A percentile compares a stretch with the other conserved stretches of the same genome.
phyloP scores from a whole-genome alignment of 2,329 filamentous ascomycete genomes.

The Penicillium janthinellum region DNA sequence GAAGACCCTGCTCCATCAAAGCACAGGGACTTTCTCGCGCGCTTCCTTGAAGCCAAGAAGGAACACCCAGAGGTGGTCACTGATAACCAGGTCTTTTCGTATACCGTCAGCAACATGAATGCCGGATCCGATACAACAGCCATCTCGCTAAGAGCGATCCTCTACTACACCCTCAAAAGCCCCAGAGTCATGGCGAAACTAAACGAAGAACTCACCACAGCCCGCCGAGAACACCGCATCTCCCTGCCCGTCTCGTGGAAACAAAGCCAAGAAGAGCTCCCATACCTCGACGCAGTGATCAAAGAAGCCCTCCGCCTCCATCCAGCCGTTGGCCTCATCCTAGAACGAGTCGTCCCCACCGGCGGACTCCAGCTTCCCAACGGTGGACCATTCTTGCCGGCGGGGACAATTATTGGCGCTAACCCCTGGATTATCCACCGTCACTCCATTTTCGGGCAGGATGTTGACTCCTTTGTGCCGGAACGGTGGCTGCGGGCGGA shows the following conservation, averaged over 20 bases:
- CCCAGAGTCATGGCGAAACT: conserved; percentile 42
- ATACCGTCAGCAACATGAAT: conserved; percentile 32
- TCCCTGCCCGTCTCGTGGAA: conserved; percentile 27
- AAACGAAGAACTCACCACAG: conserved; percentile 50
- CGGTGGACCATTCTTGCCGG: conserved; percentile 24
- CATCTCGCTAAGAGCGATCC: conserved; percentile 34
- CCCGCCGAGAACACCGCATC: conserved; percentile 23
- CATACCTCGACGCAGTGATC: conserved; percentile 34
- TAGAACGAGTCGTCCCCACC: conserved; percentile 29
- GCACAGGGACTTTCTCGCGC: conserved; percentile 32
- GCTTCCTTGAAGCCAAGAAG: conserved; percentile 33
- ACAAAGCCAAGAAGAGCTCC: conserved; percentile 28
- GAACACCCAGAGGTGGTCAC: conserved; percentile 27
- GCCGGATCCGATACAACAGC: conserved; percentile 42
- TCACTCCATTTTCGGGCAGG: conserved; percentile 24
- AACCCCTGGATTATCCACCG: conserved; percentile 38
- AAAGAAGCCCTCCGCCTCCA: conserved; percentile 33
- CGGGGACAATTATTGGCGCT: conserved; percentile 35
- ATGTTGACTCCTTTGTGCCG: conserved; percentile 25
- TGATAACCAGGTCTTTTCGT: conserved; percentile 31
- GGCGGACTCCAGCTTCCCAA: conserved; percentile 26
- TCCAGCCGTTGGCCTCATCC: conserved; percentile 25
- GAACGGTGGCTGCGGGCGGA: conserved; percentile 27
- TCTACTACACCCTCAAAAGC: conserved; percentile 36
- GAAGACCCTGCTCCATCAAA: neutral